Percentiles rank a stretch among this genome's conserved stretches.
Conservation (phyloP, 2,329 filamentous ascomycete genomes). For the Calonectria ilicicola region DNA sequence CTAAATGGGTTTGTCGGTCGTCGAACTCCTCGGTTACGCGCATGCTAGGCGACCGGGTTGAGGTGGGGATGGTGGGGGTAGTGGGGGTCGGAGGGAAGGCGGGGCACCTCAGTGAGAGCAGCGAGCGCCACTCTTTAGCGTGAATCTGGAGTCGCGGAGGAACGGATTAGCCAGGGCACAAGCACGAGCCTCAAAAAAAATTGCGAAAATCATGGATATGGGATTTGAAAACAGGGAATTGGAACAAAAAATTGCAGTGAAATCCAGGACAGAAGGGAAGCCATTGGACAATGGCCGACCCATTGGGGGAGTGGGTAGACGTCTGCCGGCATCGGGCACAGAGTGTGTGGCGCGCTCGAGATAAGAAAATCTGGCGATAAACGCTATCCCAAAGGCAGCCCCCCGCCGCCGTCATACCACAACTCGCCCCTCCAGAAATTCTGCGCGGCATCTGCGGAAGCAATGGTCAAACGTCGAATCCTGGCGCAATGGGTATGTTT, state of each 20-base stretch:
- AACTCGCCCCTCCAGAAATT: constrained; percentile 25
- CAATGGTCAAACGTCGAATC: constrained; percentile 5
- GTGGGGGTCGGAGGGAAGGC: constrained; percentile 38
- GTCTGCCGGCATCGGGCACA: constrained; percentile 35
- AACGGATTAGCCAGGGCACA: constrained; percentile 35
- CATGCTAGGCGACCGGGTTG: constrained; percentile 71
- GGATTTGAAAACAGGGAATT: constrained; percentile 1
- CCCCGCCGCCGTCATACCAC: constrained; percentile 33
- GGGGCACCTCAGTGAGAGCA: constrained; percentile 43
- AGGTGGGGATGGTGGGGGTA: constrained; percentile 40
- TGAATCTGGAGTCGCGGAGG: constrained; percentile 33
- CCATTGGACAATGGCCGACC: not conserved
- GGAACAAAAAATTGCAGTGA: not conserved
- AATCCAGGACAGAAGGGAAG: not conserved
- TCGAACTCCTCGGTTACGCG: constrained; percentile 75
- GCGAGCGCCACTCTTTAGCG: constrained; percentile 40
- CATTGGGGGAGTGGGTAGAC: constrained; percentile 3
- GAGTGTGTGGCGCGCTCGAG: constrained; percentile 25
- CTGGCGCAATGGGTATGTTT: not conserved
- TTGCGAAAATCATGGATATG: constrained; percentile 3
- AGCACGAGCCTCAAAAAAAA: constrained; percentile 24
- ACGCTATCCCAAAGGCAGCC: constrained; percentile 26
- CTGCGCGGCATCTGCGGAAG: constrained; percentile 12
- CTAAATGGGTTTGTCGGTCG: constrained; percentile 73
- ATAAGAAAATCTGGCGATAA: constrained; percentile 39